Evolutionary conservation across 371 early-diverging fungal genomes (phyloP), one percentile per base, ranked within the genome.

Genomic region (Circinella minor): DNA sequence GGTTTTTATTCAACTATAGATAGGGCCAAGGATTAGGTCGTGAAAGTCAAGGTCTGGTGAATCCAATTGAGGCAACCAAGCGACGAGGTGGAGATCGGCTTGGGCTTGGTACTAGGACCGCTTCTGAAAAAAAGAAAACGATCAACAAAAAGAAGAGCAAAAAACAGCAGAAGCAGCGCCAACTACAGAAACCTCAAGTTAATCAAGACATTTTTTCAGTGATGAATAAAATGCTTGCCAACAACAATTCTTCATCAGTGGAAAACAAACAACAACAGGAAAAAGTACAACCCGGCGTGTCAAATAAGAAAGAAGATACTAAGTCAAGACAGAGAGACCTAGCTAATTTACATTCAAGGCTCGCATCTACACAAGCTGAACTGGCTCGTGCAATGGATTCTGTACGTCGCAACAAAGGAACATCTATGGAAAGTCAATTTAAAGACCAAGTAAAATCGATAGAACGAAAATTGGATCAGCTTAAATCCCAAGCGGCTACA

Each of bases 11-110:
- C 36, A 27, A 27, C 27, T 27, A 27, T 27, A 27, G 27, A 9
- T 46, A 76, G 75, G 80, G 80, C 13, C 70, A 68, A 63, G 80
- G 80, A 2, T 65, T 79, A 51, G 80, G 80, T 14, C 11, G 63
- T 15, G 37, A 70, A n/a, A 73, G 72, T 34, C 71, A 70, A 57
- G 80, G 80, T 2, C 71, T 75, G 15, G 43, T 77, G 6, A 74
- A 79, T 2, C 77, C 55, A 55, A n/a, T 55, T 1, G 17, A 11
- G n/a, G 55, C 55, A 55, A 71, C 6, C 15, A 55, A 55, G 55
- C 55, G 55, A 8, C 55, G 55, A n/a, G 55, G 17, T 55, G 55
- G 20, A 14, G 55, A 55, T 14, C 55, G 55, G 1, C 17, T 55
- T n/a, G 55, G 55, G n/a, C 55, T 55, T 8, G 55, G 55, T n/a